A percentile compares a stretch with the other conserved stretches of the same genome.
Conservation (phyloP, 768 basidiomycete genomes). For the Russula compacta region DNA sequence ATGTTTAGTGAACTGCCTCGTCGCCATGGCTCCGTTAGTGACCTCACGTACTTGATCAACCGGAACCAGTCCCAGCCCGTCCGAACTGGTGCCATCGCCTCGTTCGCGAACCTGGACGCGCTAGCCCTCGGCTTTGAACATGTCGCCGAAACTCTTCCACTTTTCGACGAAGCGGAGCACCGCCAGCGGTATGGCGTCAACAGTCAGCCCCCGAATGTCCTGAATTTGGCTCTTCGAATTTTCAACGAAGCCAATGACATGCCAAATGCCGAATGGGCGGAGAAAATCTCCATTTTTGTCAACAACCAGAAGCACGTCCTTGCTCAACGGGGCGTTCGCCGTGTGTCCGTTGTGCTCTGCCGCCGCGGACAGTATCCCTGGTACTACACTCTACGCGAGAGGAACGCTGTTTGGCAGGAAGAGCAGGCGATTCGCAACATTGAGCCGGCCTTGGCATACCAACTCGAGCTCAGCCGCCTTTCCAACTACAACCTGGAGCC, state of each 20-base stretch:
- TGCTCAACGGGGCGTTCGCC: conserved; percentile 72
- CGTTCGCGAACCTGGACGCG: conserved; percentile 68
- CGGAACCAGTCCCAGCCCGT: conserved; percentile 82
- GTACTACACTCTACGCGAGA: conserved; percentile 84
- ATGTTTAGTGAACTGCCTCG: conserved; percentile 41
- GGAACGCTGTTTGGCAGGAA: conserved; percentile 74
- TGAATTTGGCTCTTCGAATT: conserved; percentile 88
- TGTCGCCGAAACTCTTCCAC: conserved; percentile 62
- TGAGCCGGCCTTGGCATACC: conserved; percentile 96
- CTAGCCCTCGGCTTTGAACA: conserved; percentile 67
- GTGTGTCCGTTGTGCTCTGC: conserved; percentile 88
- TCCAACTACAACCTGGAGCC: conserved; percentile 96
- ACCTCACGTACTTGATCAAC: conserved; percentile 86
- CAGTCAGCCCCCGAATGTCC: conserved; percentile 78
- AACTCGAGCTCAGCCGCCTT: conserved; percentile 91
- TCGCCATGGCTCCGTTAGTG: conserved; percentile 89
- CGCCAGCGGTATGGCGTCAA: conserved; percentile 64
- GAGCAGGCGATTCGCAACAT: conserved; percentile 97
- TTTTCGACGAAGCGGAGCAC: conserved; percentile 65
- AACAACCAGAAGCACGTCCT: conserved; percentile 60
- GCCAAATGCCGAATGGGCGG: conserved; percentile 67
- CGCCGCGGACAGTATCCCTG: conserved; percentile 85
- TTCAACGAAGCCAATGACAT: conserved; percentile 76
- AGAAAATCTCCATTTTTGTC: conserved; percentile 59
- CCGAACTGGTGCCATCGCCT: conserved; percentile 85